Evolutionary conservation across 208 protist species (phyloP).

Genomic region (Trypanosoma melophagium): DNA sequence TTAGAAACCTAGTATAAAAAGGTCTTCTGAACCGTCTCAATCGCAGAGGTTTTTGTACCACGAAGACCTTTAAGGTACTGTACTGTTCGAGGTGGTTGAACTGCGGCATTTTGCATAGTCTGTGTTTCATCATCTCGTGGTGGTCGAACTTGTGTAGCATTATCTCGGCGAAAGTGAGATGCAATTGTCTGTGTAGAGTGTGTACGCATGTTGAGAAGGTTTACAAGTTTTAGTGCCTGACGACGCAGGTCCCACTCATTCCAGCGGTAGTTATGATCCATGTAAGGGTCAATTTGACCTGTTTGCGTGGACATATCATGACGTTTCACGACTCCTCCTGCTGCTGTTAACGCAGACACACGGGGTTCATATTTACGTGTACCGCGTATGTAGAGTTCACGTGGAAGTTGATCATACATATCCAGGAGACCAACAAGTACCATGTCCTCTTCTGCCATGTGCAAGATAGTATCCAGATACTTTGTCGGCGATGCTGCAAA

Average conservation of each 20-base stretch:
- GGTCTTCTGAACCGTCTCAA: conserved; percentile 79
- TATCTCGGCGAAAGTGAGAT: conserved; percentile 84
- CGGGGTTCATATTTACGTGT: conserved; percentile 51
- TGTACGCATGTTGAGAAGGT: conserved; percentile 88
- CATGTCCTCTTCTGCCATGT: conserved; percentile 3
- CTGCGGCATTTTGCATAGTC: conserved; percentile 81
- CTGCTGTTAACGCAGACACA: not conserved
- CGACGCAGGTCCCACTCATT: conserved; percentile 93
- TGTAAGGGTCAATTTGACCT: conserved; percentile 82
- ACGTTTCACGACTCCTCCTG: not conserved
- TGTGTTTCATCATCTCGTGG: conserved; percentile 68
- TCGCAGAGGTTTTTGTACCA: conserved; percentile 66
- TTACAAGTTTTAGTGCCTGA: conserved; percentile 88
- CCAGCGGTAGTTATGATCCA: conserved; percentile 90
- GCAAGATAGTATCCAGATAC: conserved; percentile 27
- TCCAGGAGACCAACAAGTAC: conserved; percentile 50
- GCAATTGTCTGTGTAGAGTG: conserved; percentile 79
- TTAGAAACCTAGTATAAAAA: conserved; percentile 63
- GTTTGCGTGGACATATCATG: conserved; percentile 76
- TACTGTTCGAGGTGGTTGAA: conserved; percentile 75
- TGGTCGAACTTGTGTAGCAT: conserved; percentile 74
- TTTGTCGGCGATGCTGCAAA: conserved; percentile 52
- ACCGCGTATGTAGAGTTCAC: conserved; percentile 82
- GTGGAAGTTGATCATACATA: conserved; percentile 47
- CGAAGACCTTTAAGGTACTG: conserved; percentile 91